phyloP scores from a whole-genome alignment of 2,329 filamentous ascomycete genomes.

The Exophiala calicioides region DNA sequence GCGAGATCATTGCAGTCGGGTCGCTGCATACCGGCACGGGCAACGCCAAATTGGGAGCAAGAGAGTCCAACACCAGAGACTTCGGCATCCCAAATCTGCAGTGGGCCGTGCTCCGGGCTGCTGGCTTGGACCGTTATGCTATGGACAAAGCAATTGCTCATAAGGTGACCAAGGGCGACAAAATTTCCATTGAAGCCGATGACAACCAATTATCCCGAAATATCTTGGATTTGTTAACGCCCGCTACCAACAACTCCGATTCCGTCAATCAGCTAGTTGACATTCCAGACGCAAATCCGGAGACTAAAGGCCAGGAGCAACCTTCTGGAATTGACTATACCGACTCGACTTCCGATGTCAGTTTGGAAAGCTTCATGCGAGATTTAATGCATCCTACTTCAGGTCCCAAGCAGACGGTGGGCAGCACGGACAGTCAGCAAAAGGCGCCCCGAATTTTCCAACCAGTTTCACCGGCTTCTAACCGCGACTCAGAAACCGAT shows the following conservation, averaged over 20 bases:
- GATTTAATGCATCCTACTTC: slow-evolving; percentile 13
- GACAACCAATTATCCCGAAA: slow-evolving; percentile 4
- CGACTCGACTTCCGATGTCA: slow-evolving; percentile 10
- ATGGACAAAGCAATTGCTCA: slow-evolving; percentile 19
- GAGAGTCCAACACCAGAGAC: slow-evolving; percentile 51
- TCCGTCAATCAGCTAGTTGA: too few species aligned
- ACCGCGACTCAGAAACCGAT: too few species aligned
- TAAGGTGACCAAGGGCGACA: slow-evolving; percentile 14
- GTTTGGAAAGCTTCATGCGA: slow-evolving; percentile 21
- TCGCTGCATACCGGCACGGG: slow-evolving; percentile 13
- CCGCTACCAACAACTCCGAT: not conserved
- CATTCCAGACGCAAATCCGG: too few species aligned
- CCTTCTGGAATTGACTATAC: not conserved
- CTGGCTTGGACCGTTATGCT: slow-evolving; percentile 53
- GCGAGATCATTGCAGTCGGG: slow-evolving; percentile 30
- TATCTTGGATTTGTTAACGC: not conserved
- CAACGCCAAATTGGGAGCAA: slow-evolving; percentile 55
- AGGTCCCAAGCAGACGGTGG: not conserved
- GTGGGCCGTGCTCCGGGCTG: slow-evolving; percentile 65
- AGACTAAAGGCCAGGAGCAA: not conserved
- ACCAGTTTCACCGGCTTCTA: too few species aligned
- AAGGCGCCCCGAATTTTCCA: too few species aligned
- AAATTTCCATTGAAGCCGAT: slow-evolving; percentile 10
- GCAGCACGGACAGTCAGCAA: not conserved
- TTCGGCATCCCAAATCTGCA: slow-evolving; percentile 64